Evolutionary conservation across 805 yeast species (phyloP).

Genomic region (Candida stauntonica): DNA sequence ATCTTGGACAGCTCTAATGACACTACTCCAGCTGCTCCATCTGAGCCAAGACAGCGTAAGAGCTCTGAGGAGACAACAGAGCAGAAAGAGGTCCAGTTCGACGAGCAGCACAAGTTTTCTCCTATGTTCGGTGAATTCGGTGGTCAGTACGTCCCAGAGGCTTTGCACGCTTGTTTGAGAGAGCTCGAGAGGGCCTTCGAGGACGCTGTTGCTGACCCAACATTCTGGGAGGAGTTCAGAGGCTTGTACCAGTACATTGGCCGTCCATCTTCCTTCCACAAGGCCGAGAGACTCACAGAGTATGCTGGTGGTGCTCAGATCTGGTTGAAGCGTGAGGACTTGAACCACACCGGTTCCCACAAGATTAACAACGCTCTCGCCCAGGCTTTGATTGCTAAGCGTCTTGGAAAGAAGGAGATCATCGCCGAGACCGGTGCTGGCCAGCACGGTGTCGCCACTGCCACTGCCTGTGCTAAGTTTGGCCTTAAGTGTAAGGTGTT

Average conservation of each 20-base stretch:
- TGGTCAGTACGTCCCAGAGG: constrained; percentile 98
- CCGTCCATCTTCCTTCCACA: constrained; percentile 90
- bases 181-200: constrained; percentile 89
- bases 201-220: constrained; percentile 81
- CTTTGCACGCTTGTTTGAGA: constrained; percentile 82
- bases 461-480: constrained; percentile 88
- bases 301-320: constrained; percentile 92
- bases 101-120: constrained; percentile 62
- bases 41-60: constrained; percentile 2
- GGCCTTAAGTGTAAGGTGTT: constrained; percentile 91
- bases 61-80: constrained; percentile 32
- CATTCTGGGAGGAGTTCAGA: constrained; percentile 90
- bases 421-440: constrained; percentile 94
- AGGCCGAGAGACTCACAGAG: constrained; percentile 85
- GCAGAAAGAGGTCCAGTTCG: constrained; percentile 34
- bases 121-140: constrained; percentile 93
- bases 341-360: constrained; percentile 86
- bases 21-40: constrained; percentile 1
- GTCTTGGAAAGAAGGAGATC: constrained; percentile 71
- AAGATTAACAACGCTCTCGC: constrained; percentile 83
- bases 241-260: constrained; percentile 89
- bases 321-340: constrained; percentile 97
- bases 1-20: constrained; percentile 50
- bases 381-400: constrained; percentile 72
- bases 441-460: constrained; percentile 91